phyloP scores from a whole-genome alignment of 1,139 yeast species.

The Ogataea hybrid region DNA sequence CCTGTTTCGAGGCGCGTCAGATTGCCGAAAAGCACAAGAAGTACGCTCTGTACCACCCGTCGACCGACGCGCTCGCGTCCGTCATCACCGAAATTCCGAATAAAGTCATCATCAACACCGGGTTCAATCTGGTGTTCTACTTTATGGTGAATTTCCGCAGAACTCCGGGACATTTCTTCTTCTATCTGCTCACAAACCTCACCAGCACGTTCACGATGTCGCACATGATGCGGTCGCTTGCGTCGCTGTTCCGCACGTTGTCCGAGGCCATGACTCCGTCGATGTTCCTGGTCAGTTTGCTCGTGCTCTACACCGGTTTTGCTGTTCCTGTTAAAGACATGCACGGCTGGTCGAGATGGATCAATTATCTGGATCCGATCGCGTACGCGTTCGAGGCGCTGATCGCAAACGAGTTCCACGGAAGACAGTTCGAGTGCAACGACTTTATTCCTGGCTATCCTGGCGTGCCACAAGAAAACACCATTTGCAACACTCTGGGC shows the following conservation, averaged over 20 bases:
- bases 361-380: conserved; percentile 69
- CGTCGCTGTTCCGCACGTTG: conserved; percentile 52
- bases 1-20: conserved; percentile 55
- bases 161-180: conserved; percentile 59
- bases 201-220: conserved; percentile 50
- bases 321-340: conserved; percentile 64
- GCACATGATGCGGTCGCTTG: conserved; percentile 57
- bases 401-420: conserved; percentile 59
- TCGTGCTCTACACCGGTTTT: conserved; percentile 69
- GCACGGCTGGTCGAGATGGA: conserved; percentile 81
- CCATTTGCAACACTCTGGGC: conserved; percentile 65
- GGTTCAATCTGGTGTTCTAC: conserved; percentile 49
- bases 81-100: conserved; percentile 58
- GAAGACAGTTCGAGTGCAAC: conserved; percentile 41
- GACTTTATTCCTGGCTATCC: conserved; percentile 54
- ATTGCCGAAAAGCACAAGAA: conserved; percentile 61
- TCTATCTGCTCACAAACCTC: conserved; percentile 49
- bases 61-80: conserved; percentile 65
- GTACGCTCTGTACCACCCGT: conserved; percentile 62
- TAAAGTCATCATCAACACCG: conserved; percentile 44
- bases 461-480: conserved; percentile 36
- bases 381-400: conserved; percentile 67
- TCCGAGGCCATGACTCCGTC: conserved; percentile 65
- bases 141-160: conserved; percentile 57
- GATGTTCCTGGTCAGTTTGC: conserved; percentile 49